Conservation (phyloP, 2,329 filamentous ascomycete genomes). For the Alternaria burnsii region DNA sequence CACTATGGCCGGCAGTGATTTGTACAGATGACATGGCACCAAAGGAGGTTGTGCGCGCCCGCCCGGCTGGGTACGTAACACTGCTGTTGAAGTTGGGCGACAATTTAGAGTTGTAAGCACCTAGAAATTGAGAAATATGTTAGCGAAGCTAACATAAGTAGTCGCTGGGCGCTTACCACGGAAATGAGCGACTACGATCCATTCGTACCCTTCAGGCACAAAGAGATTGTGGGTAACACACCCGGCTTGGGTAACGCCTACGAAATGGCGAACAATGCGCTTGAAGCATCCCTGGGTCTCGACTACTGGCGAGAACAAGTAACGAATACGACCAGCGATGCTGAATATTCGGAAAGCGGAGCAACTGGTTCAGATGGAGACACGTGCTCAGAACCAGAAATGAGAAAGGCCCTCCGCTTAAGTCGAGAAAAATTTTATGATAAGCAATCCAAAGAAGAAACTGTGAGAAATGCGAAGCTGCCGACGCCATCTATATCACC, state of each 20-base stretch:
- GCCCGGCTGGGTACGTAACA: conserved; percentile 22
- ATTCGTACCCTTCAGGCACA: background rate
- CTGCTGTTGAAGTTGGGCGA: conserved; percentile 27
- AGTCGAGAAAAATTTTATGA: background rate
- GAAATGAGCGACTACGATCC: conserved; percentile 29
- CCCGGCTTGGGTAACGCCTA: conserved; percentile 25
- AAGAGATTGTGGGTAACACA: background rate
- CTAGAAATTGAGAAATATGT: background rate
- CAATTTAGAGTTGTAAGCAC: conserved; percentile 22
- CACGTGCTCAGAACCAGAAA: background rate
- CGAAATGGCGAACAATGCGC: conserved; percentile 3
- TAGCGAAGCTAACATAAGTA: conserved; percentile 8
- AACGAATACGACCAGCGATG: background rate
- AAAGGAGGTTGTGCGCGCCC: conserved; percentile 2
- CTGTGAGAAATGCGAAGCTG: background rate
- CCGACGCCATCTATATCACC: background rate
- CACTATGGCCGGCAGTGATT: conserved; percentile 30
- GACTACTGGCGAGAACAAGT: conserved; percentile 24
- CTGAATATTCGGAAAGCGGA: background rate
- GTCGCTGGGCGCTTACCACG: conserved; percentile 28
- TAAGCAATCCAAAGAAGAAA: background rate
- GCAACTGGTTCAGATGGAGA: conserved; percentile 3
- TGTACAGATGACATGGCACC: conserved; percentile 33
- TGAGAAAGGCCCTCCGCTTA: conserved; percentile 3
- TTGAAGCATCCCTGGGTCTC: conserved; percentile 8